Percentiles rank a stretch among this genome's conserved stretches.
Evolutionary conservation across 805 yeast genomes (phyloP).

Genomic region (Candida tammaniensis): DNA sequence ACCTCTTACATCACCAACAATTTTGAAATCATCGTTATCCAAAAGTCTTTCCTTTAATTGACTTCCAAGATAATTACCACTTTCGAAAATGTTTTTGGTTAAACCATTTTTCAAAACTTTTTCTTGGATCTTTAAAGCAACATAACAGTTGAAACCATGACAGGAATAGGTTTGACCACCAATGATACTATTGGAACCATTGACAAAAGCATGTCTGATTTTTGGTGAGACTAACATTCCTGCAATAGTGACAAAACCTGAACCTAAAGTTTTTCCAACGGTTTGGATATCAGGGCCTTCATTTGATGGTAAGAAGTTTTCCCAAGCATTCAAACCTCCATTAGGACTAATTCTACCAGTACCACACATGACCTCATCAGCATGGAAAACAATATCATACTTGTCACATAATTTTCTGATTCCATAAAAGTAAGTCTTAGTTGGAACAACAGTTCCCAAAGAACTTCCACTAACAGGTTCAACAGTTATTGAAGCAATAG

Average conservation of each 20-base stretch:
- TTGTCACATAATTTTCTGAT: slow-evolving; percentile 28
- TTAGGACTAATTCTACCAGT: slow-evolving; percentile 28
- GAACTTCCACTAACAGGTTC: slow-evolving; percentile 30
- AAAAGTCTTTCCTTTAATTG: slow-evolving; percentile 18
- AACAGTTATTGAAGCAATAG: slow-evolving; percentile 23
- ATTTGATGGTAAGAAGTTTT: slow-evolving; percentile 21
- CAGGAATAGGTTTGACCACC: slow-evolving; percentile 27
- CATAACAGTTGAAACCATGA: slow-evolving; percentile 27
- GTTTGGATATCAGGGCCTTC: slow-evolving; percentile 31
- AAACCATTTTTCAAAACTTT: slow-evolving; percentile 31
- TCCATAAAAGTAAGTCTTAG: slow-evolving; percentile 25
- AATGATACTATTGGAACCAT: slow-evolving; percentile 18
- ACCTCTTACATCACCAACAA: slow-evolving; percentile 61
- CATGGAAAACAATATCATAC: slow-evolving; percentile 28
- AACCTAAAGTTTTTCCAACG: slow-evolving; percentile 31
- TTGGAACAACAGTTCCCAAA: slow-evolving; percentile 26
- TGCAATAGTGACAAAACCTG: slow-evolving; percentile 30
- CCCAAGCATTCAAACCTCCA: slow-evolving; percentile 30
- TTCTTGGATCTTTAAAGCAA: slow-evolving; percentile 26
- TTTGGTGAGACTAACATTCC: slow-evolving; percentile 29
- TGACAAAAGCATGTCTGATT: slow-evolving; percentile 17
- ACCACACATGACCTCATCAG: slow-evolving; percentile 38
- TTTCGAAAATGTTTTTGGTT: slow-evolving; percentile 37
- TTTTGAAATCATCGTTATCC: slow-evolving; percentile 8
- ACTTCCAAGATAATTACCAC: slow-evolving; percentile 44